A percentile compares a stretch with the other conserved stretches of the same genome.
These are phyloP conservation scores for Penicillium sp. DNA, from an alignment of 2,329 filamentous ascomycete species.

Conservation along the genomic window DNA sequence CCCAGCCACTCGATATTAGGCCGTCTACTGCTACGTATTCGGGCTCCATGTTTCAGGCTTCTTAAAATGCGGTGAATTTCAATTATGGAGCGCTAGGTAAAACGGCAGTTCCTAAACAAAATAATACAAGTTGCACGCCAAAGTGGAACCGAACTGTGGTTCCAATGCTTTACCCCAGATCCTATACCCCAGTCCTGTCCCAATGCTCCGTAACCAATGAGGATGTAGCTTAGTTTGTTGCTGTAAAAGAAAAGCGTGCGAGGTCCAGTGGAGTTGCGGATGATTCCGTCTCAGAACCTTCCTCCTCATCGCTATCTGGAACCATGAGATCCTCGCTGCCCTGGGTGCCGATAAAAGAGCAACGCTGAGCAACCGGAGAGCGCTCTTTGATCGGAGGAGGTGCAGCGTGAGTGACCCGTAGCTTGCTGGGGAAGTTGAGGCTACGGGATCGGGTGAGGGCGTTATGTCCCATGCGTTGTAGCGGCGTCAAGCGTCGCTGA, in stretches of 20 bases:
- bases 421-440: slow-evolving; percentile 29
- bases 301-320: slow-evolving; percentile 52
- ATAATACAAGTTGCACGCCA: slow-evolving; percentile 11
- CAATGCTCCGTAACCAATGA: slow-evolving; percentile 15
- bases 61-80: not conserved
- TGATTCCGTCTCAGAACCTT: slow-evolving; percentile 19
- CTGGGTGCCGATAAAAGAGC: slow-evolving; percentile 14
- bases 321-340: slow-evolving; percentile 57
- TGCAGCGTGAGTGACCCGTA: slow-evolving; percentile 10
- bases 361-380: not conserved
- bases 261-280: slow-evolving; percentile 32
- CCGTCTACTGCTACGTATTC: not conserved
- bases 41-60: not conserved
- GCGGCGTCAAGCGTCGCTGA: slow-evolving; percentile 36
- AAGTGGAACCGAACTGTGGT: slow-evolving; percentile 6
- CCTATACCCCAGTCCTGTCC: slow-evolving; percentile 8
- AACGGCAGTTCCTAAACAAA: slow-evolving; percentile 3
- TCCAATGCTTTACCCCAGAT: slow-evolving; percentile 11
- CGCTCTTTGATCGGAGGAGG: slow-evolving; percentile 6
- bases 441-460: slow-evolving; percentile 42
- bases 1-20: slow-evolving; percentile 21
- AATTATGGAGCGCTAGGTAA: slow-evolving; percentile 9
- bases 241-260: slow-evolving; percentile 39
- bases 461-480: slow-evolving; percentile 44
- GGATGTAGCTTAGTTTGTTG: slow-evolving; percentile 21